Evolutionary conservation across 2,329 filamentous ascomycete genomes (phyloP).

Genomic region (Remersonia thermophila): DNA sequence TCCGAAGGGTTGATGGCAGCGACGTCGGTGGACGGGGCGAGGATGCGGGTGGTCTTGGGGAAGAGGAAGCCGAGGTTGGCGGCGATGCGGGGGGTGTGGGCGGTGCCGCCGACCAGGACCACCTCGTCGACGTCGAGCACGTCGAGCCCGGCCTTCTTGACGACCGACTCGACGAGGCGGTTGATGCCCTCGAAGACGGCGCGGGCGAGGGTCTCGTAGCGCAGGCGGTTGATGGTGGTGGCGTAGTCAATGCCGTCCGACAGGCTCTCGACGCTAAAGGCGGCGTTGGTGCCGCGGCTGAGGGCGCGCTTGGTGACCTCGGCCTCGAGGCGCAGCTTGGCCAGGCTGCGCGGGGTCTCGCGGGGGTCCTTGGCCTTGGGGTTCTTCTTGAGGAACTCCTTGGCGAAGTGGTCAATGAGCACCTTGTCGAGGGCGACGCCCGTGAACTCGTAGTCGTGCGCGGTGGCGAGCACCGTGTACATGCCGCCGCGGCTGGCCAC

Average conservation of each 20-base stretch:
- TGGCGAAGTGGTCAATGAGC: constrained; percentile 90
- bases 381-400: constrained; percentile 98
- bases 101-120: constrained; percentile 81
- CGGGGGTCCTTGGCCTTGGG: constrained; percentile 63
- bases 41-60: constrained; percentile 63
- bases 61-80: constrained; percentile 69
- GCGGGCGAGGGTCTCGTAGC: constrained; percentile 78
- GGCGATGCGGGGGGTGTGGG: constrained; percentile 89
- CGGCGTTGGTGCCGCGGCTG: constrained; percentile 75
- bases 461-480: constrained; percentile 87
- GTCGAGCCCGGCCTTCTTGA: constrained; percentile 88
- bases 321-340: constrained; percentile 84
- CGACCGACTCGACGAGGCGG: constrained; percentile 66
- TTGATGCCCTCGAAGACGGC: constrained; percentile 85
- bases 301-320: constrained; percentile 88
- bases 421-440: constrained; percentile 80
- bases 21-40: constrained; percentile 68
- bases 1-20: constrained; percentile 88
- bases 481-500: constrained; percentile 86
- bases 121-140: constrained; percentile 90
- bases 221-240: constrained; percentile 80
- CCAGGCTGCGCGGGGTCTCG: constrained; percentile 65
- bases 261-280: constrained; percentile 86
- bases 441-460: constrained; percentile 89
- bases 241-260: constrained; percentile 83